phyloP scores from a whole-genome alignment of 371 early-diverging fungal species.

The Mortierella sp. region DNA sequence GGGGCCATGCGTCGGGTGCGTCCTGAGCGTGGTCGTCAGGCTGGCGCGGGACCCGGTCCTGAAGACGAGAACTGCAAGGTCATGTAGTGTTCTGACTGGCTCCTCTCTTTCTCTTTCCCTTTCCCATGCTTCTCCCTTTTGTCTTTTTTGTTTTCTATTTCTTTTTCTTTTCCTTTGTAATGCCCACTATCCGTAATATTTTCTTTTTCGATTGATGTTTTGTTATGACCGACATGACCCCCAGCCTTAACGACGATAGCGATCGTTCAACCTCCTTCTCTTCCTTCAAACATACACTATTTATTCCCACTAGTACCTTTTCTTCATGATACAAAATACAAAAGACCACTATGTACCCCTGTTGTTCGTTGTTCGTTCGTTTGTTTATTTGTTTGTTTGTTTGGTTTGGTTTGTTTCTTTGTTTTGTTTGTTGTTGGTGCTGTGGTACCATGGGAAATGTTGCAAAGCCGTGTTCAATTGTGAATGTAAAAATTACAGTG shows the following conservation, averaged over 20 bases:
- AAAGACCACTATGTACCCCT: not conserved
- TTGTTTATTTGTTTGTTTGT: no score
- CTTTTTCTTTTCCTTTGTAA: not conserved
- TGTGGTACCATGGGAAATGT: no score
- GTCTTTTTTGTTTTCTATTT: not conserved
- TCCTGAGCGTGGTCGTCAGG: conserved; percentile 44
- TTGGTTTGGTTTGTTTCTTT: no score
- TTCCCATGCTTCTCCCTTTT: not conserved
- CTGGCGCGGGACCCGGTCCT: conserved; percentile 27
- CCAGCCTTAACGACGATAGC: not conserved
- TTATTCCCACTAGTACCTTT: no score
- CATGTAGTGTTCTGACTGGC: conserved; percentile 24
- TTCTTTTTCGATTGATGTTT: not conserved
- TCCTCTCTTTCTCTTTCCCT: not conserved
- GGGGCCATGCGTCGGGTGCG: conserved; percentile 60
- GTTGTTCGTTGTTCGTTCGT: no score
- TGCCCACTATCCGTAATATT: not conserved
- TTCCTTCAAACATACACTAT: not conserved
- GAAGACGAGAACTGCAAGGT: conserved; percentile 55
- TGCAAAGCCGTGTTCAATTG: no score
- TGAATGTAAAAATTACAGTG: no score
- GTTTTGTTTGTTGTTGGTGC: no score
- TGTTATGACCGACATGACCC: not conserved
- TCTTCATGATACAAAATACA: no score
- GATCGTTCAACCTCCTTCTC: not conserved